Conservation (phyloP, 129 eudicot genomes). For the Solidago caesia region DNA sequence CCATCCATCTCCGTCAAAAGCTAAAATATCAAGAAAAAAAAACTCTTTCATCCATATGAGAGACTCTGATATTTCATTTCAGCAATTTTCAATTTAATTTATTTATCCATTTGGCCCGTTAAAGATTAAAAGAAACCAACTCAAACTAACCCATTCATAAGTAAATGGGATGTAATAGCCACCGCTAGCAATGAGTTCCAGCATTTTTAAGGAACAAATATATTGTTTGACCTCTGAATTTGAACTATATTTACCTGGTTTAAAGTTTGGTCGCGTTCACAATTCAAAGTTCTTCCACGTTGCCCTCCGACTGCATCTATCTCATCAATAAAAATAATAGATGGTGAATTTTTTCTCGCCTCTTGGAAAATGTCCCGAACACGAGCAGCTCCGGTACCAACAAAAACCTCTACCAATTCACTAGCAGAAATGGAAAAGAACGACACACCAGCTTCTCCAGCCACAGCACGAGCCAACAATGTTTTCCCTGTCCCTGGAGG, state of each 20-base stretch:
- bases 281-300: slow-evolving; percentile 63
- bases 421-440: slow-evolving; percentile 40
- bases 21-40: slow-evolving; percentile 19
- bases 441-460: slow-evolving; percentile 42
- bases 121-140: neutral
- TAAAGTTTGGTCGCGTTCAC: slow-evolving; percentile 59
- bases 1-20: slow-evolving; percentile 63
- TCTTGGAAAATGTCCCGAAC: slow-evolving; percentile 37
- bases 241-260: slow-evolving; percentile 41
- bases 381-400: slow-evolving; percentile 43
- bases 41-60: too few species aligned
- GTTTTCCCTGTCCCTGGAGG: slow-evolving; percentile 66
- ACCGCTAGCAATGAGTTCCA: neutral
- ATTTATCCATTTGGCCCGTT: neutral
- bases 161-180: neutral
- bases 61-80: neutral
- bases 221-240: neutral
- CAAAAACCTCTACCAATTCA: slow-evolving; percentile 43
- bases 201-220: neutral
- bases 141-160: neutral
- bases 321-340: slow-evolving; percentile 53
- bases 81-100: neutral
- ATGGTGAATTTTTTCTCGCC: slow-evolving; percentile 54
- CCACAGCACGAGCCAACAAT: slow-evolving; percentile 55
- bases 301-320: slow-evolving; percentile 59